phyloP scores from a whole-genome alignment of 495 filamentous ascomycete genomes.

The Tuber indicum region DNA sequence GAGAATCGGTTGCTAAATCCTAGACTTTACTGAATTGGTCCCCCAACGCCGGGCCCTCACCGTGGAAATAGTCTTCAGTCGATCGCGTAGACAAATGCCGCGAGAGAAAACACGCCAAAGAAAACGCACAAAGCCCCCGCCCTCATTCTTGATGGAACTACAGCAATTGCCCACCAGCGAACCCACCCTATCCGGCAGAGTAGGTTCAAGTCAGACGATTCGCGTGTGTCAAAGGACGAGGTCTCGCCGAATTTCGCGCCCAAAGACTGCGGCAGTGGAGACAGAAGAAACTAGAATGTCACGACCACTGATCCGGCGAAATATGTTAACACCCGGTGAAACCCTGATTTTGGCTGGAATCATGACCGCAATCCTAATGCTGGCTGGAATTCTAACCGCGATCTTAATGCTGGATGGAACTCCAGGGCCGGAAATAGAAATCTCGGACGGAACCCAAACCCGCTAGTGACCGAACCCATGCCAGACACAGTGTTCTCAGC shows the following conservation, averaged over 20 bases:
- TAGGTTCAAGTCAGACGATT: neutral
- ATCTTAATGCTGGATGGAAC: too few relatives aligned
- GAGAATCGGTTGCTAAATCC: neutral
- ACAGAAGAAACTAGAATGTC: neutral
- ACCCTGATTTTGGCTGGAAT: too few relatives aligned
- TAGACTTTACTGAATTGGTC: neutral
- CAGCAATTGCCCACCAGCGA: neutral
- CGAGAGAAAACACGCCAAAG: neutral
- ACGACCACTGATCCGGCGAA: neutral
- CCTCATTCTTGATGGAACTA: neutral
- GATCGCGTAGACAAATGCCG: neutral
- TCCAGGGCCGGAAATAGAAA: too few relatives aligned
- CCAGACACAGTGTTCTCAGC: too few relatives aligned
- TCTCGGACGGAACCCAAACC: too few relatives aligned
- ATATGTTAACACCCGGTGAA: neutral
- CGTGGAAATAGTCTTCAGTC: neutral
- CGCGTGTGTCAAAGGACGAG: too few relatives aligned
- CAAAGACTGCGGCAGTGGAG: neutral
- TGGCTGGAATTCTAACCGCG: neutral
- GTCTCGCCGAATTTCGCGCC: too few relatives aligned
- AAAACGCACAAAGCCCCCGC: neutral
- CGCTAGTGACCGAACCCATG: too few relatives aligned
- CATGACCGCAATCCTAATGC: too few relatives aligned
- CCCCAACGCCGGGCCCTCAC: neutral
- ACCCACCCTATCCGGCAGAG: neutral